These are phyloP conservation scores for Ophiostoma sp. DNA, from an alignment of 2,329 filamentous ascomycete genomes.

Conservation along the genomic window DNA sequence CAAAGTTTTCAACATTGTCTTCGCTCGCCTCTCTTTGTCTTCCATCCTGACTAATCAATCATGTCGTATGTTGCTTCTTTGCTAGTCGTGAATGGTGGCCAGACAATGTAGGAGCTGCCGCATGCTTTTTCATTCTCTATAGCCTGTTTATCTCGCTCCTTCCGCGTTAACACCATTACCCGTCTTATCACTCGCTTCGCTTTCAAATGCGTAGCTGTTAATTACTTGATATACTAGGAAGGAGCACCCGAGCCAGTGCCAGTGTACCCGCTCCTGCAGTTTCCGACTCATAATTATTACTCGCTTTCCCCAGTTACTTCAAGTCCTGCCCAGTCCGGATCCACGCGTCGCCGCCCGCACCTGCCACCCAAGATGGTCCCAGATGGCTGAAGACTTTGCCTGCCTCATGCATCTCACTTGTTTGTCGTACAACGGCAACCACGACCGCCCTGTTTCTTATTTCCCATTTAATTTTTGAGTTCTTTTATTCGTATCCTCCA, in stretches of 20 bases:
- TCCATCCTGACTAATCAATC: neutral
- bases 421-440: neutral
- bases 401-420: constrained; percentile 10
- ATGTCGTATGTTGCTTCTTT: neutral
- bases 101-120: constrained; percentile 1
- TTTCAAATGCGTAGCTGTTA: neutral
- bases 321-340: neutral
- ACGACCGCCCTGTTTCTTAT: neutral
- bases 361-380: constrained; percentile 11
- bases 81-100: neutral
- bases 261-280: constrained; percentile 5
- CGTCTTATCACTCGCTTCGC: neutral
- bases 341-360: neutral
- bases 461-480: neutral
- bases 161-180: neutral
- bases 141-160: neutral
- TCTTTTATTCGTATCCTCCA: neutral
- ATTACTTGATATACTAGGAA: neutral
- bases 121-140: neutral
- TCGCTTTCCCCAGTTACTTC: neutral
- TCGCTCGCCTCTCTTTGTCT: neutral
- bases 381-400: constrained; percentile 5
- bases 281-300: neutral
- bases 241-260: neutral
- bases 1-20: neutral